Conservation (phyloP, 352 stramenopile species). For the Globisporangium emineosum region DNA sequence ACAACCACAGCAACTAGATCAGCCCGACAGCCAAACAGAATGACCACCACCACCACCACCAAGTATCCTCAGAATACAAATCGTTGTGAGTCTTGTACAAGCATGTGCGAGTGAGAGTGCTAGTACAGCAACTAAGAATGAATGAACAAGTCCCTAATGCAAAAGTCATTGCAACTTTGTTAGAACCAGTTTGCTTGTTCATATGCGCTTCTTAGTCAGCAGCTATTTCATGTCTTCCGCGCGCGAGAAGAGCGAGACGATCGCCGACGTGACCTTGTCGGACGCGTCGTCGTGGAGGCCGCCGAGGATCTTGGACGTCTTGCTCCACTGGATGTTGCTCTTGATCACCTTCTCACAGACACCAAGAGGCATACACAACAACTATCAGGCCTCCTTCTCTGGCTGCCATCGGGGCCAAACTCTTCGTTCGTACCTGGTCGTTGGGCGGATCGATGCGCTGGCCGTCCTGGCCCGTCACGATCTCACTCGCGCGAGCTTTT, state of each 20-base stretch:
- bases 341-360: constrained; percentile 13
- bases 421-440: constrained; percentile 21
- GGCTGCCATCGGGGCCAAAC: too few relatives aligned
- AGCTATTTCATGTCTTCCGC: constrained; percentile 10
- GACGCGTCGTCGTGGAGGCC: constrained; percentile 31
- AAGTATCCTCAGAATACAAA: background rate
- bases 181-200: too few relatives aligned
- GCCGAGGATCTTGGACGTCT: constrained; percentile 57
- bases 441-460: constrained; percentile 21
- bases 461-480: constrained; percentile 25
- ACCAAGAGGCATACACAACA: too few relatives aligned
- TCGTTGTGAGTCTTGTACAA: background rate
- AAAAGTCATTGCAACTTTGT: background rate
- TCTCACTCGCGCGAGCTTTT: constrained; percentile 32
- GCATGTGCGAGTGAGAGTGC: background rate
- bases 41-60: background rate
- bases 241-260: constrained; percentile 52
- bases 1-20: background rate
- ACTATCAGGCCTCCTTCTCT: too few relatives aligned
- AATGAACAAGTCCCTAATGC: background rate
- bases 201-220: too few relatives aligned
- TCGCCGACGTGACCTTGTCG: constrained; percentile 53
- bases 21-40: background rate
- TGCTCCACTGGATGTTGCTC: constrained; percentile 64
- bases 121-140: background rate